Conservation (phyloP, 352 stramenopile species). For the Phytopythium helicoides region DNA sequence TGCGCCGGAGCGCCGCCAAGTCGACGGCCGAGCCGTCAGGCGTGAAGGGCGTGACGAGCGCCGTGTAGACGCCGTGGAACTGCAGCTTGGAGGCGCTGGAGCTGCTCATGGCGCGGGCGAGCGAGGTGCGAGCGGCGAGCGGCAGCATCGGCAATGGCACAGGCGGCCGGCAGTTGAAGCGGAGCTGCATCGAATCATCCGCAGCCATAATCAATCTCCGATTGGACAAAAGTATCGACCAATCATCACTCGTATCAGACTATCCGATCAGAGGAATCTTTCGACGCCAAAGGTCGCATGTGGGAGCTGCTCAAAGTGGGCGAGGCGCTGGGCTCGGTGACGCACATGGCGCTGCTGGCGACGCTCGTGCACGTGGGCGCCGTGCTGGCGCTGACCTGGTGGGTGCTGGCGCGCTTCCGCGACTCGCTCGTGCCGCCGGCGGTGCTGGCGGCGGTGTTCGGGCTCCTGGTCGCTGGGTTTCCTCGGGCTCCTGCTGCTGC, state of each 20-base stretch:
- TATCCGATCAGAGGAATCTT: too few species aligned
- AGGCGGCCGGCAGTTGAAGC: too few species aligned
- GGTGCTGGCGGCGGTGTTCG: slow-evolving; percentile 46
- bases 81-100: slow-evolving; percentile 26
- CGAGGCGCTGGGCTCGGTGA: too few species aligned
- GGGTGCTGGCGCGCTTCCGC: slow-evolving; percentile 53
- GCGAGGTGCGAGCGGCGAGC: not conserved
- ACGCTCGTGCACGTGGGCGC: slow-evolving; percentile 35
- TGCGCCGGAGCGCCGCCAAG: slow-evolving; percentile 80
- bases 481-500: slow-evolving; percentile 54
- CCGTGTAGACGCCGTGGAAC: slow-evolving; percentile 81
- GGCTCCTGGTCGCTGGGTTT: slow-evolving; percentile 63
- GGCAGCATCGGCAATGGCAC: not conserved
- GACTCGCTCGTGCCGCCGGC: slow-evolving; percentile 34
- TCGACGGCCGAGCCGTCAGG: slow-evolving; percentile 88
- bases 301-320: too few species aligned
- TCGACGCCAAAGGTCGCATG: too few species aligned
- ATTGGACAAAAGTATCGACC: not conserved
- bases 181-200: not conserved
- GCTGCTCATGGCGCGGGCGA: not conserved
- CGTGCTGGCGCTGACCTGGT: slow-evolving; percentile 61
- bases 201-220: not conserved
- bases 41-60: slow-evolving; percentile 95
- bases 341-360: slow-evolving; percentile 47
- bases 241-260: too few species aligned